Conservation (phyloP, 2,329 filamentous ascomycete genomes). For the Epichloe elymi region DNA sequence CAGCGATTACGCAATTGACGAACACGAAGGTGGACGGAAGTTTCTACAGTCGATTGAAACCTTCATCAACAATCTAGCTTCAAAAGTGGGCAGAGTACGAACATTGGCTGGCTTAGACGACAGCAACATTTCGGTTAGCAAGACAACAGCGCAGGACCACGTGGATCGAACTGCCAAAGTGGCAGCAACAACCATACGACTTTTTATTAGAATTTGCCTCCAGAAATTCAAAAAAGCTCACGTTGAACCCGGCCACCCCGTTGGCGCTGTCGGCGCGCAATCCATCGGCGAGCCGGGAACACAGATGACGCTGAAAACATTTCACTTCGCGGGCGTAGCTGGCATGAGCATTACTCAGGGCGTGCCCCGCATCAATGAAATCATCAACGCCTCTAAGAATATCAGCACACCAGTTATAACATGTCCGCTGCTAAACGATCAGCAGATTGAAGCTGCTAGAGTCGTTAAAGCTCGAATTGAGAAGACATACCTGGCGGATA, state of each 20-base stretch:
- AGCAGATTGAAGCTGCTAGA: conserved; percentile 65
- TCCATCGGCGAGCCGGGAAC: conserved; percentile 97
- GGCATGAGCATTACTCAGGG: conserved; percentile 99
- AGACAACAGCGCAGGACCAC: conserved; percentile 21
- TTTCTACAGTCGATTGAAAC: conserved; percentile 69
- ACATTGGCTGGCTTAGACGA: conserved; percentile 35
- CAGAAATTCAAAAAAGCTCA: conserved; percentile 84
- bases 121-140: conserved; percentile 8
- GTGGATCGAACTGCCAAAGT: conserved; percentile 72
- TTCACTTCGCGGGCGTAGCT: conserved; percentile 99
- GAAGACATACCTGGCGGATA: conserved; percentile 80
- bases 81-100: conserved; percentile 44
- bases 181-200: conserved; percentile 56
- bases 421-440: conserved; percentile 67
- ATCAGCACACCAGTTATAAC: conserved; percentile 93
- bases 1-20: conserved; percentile 57
- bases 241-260: conserved; percentile 88
- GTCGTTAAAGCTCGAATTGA: conserved; percentile 90
- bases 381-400: conserved; percentile 91
- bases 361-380: conserved; percentile 99
- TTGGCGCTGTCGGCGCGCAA: conserved; percentile 91
- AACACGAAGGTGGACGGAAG: conserved; percentile 67
- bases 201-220: conserved; percentile 72
- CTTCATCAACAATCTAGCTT: conserved; percentile 52
- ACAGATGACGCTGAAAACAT: conserved; percentile 98